phyloP scores from a whole-genome alignment of 1,284 basidiomycete genomes.

The Phylloporus gajari region DNA sequence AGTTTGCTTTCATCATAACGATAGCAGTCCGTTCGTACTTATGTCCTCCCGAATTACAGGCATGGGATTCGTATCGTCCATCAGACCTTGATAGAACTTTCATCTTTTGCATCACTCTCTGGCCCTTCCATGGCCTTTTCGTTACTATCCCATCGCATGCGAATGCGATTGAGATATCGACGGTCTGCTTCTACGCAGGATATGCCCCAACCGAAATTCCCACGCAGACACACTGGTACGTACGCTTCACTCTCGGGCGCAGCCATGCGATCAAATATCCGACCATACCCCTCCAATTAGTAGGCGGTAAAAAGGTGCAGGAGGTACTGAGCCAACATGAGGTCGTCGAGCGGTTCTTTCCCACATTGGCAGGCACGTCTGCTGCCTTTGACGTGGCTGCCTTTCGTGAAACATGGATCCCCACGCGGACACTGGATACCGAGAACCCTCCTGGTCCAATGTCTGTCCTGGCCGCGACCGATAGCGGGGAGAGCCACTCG shows the following conservation, averaged over 20 bases:
- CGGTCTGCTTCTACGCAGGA: too few relatives aligned
- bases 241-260: slow-evolving; percentile 81
- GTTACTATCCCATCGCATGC: slow-evolving; percentile 29
- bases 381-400: slow-evolving; percentile 51
- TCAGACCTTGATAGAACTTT: slow-evolving; percentile 79
- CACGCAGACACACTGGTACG: slow-evolving; percentile 64
- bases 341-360: slow-evolving; percentile 79
- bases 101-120: slow-evolving; percentile 57
- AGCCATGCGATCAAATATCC: slow-evolving; percentile 94
- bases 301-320: slow-evolving; percentile 98
- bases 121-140: slow-evolving; percentile 55
- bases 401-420: slow-evolving; percentile 79
- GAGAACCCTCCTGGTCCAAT: slow-evolving; percentile 8
- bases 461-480: not conserved
- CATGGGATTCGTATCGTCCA: slow-evolving; percentile 79
- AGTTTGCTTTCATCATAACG: slow-evolving; percentile 49
- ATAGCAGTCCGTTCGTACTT: not conserved
- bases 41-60: slow-evolving; percentile 53
- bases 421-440: slow-evolving; percentile 79
- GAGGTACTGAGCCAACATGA: slow-evolving; percentile 84
- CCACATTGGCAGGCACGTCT: too few relatives aligned
- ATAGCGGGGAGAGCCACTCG: slow-evolving; percentile 28
- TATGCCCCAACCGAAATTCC: too few relatives aligned
- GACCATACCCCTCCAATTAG: slow-evolving; percentile 89
- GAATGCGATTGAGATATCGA: too few relatives aligned